Evolutionary conservation across 257 asterid species (phyloP), one percentile per base, ranked within the genome.

Genomic region (Ilex aquifolium): DNA sequence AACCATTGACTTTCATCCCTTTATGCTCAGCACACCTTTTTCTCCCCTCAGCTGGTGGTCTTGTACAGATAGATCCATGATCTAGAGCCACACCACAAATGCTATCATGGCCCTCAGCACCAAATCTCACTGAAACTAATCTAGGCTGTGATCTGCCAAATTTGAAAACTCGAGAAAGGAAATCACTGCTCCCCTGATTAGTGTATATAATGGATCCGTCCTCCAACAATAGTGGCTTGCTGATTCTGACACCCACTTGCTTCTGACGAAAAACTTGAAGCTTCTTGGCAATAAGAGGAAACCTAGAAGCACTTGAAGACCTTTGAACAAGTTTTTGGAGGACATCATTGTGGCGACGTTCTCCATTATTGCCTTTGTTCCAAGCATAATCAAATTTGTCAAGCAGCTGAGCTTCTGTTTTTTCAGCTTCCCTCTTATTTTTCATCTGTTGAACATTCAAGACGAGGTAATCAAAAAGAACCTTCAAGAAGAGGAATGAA

Each of bases 361-460:
- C 63, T 17, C 91, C 94, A 51, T 92, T 92, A 67, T 84, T 78
- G 44, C 80, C 96, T 71, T 76, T 89, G 85, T 92, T 92, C 96
- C 97, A 92, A 12, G 97, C 96, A 65, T 89, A 92, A 66, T 92
- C 96, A 72, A 89, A 92, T 51, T 29, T 87, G 60, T 77, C 79
- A 39, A 92, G 97, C 76, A 92, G 80, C 69, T 79, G 79, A 59
- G 82, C 75, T 78, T 92, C 99, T 31, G 94, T 86, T 67, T 65
- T 76, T 83, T 83, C 95, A 6, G 99, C 95, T 31, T 85, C 90
- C 70, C 79, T 78, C 77, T 85, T 76, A 66, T 72, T 81, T 70
- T 74, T 76, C 88, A 87, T 81, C 99, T 87, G 77, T 50, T 44
- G 48, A 72, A 75, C 11, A 57, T 57, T 42, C 39, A 39, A 64